phyloP scores from a whole-genome alignment of 352 stramenopile species.

The Detonula confervacea region DNA sequence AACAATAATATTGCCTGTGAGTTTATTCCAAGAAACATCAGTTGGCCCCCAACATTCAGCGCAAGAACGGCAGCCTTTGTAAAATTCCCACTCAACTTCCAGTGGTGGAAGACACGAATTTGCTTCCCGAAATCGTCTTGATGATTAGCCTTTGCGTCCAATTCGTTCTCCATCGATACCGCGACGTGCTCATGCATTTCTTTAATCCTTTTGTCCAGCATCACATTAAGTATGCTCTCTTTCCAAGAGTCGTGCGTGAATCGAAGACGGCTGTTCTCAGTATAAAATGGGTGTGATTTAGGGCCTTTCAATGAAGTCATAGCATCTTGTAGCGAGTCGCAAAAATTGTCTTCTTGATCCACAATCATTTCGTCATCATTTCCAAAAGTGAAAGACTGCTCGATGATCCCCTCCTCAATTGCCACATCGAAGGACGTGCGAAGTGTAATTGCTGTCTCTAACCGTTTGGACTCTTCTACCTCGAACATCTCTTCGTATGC shows the following conservation, averaged over 20 bases:
- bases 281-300: slow-evolving; percentile 49
- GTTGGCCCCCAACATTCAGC: slow-evolving; percentile 58
- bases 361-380: slow-evolving; percentile 54
- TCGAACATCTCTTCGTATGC: slow-evolving; percentile 51
- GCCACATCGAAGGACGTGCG: slow-evolving; percentile 35
- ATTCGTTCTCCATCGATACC: slow-evolving; percentile 55
- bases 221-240: slow-evolving; percentile 61
- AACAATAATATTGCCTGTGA: slow-evolving; percentile 65
- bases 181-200: slow-evolving; percentile 73
- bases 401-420: slow-evolving; percentile 57
- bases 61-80: slow-evolving; percentile 55
- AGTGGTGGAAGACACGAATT: slow-evolving; percentile 66
- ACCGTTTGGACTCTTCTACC: slow-evolving; percentile 31
- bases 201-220: slow-evolving; percentile 61
- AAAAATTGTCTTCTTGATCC: slow-evolving; percentile 22
- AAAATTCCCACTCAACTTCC: slow-evolving; percentile 61
- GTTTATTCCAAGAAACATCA: slow-evolving; percentile 68
- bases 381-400: slow-evolving; percentile 39
- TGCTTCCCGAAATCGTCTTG: slow-evolving; percentile 55
- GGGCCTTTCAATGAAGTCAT: slow-evolving; percentile 36
- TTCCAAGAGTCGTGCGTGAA: slow-evolving; percentile 76
- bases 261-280: slow-evolving; percentile 45
- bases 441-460: slow-evolving; percentile 32
- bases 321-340: slow-evolving; percentile 27
- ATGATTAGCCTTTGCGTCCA: slow-evolving; percentile 14